These are phyloP conservation scores for Curvularia spicifera DNA, from an alignment of 2,329 filamentous ascomycete genomes.

Conservation along the genomic window DNA sequence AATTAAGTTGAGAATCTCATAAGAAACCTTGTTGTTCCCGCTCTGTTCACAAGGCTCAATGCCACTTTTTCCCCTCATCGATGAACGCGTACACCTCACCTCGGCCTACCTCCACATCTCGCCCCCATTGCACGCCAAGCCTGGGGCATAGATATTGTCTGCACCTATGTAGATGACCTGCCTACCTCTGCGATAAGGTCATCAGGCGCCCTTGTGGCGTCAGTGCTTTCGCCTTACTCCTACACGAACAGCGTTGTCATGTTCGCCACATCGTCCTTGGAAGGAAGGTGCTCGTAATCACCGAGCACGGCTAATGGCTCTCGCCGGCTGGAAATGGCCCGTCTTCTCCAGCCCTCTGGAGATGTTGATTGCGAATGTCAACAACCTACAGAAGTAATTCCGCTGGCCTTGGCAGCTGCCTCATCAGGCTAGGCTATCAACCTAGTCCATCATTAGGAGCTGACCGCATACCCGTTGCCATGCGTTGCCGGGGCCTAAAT, in stretches of 20 bases:
- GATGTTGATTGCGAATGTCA: conserved; percentile 2
- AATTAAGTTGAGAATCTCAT: background rate
- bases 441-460: too few relatives aligned
- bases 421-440: conserved; percentile 17
- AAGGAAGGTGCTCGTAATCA: conserved; percentile 5
- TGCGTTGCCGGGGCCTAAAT: conserved; percentile 6
- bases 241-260: background rate
- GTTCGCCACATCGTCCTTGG: background rate
- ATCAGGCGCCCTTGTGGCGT: background rate
- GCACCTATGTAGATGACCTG: too few relatives aligned
- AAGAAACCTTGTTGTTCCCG: conserved; percentile 4
- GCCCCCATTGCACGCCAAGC: conserved; percentile 15
- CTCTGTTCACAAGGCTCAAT: background rate
- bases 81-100: background rate
- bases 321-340: conserved; percentile 10
- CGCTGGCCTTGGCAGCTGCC: conserved; percentile 33
- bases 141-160: conserved; percentile 8
- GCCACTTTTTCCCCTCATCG: background rate
- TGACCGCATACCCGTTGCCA: conserved; percentile 12
- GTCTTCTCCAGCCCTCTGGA: conserved; percentile 3
- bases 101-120: conserved; percentile 1
- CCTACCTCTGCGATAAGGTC: conserved; percentile 11
- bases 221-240: background rate
- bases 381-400: conserved; percentile 12
- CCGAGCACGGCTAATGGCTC: background rate